A percentile compares a stretch with the other conserved stretches of the same genome.
Evolutionary conservation across 1,284 basidiomycete genomes (phyloP).

Genomic region (Pseudozyma tsukubaensis): DNA sequence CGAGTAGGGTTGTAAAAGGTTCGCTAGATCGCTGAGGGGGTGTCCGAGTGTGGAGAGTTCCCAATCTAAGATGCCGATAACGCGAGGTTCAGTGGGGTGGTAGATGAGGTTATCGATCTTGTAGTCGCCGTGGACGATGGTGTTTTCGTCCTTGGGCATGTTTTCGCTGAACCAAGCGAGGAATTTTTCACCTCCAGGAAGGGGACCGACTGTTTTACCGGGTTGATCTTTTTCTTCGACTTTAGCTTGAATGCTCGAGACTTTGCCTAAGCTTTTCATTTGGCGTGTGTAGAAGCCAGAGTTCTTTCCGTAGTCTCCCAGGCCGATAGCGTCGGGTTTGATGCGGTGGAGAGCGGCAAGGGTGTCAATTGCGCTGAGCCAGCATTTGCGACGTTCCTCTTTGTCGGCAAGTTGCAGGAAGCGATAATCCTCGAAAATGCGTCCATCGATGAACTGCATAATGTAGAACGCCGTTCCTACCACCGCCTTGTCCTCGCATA

Average conservation of each 20-base stretch:
- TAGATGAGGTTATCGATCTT: constrained; percentile 96
- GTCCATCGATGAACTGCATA: constrained; percentile 88
- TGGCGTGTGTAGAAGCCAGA: constrained; percentile 90
- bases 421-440: constrained; percentile 87
- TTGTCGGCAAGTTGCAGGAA: constrained; percentile 72
- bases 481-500: constrained; percentile 77
- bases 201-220: constrained; percentile 71
- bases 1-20: constrained; percentile 79
- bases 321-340: constrained; percentile 77
- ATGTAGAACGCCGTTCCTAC: constrained; percentile 93
- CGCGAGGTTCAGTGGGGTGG: constrained; percentile 87
- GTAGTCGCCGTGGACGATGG: constrained; percentile 92
- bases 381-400: constrained; percentile 77
- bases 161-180: constrained; percentile 80
- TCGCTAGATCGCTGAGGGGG: constrained; percentile 86
- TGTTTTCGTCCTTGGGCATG: constrained; percentile 76
- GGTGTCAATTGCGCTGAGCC: constrained; percentile 70
- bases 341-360: constrained; percentile 82
- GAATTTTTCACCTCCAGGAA: constrained; percentile 80
- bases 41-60: constrained; percentile 81
- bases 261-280: constrained; percentile 82
- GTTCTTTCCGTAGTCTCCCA: constrained; percentile 81
- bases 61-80: constrained; percentile 96
- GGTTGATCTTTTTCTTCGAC: constrained; percentile 76
- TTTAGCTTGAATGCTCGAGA: constrained; percentile 79